A percentile compares a stretch with the other conserved stretches of the same genome.
Evolutionary conservation across 768 basidiomycete genomes (phyloP).

Genomic region (Astraeus odoratus): DNA sequence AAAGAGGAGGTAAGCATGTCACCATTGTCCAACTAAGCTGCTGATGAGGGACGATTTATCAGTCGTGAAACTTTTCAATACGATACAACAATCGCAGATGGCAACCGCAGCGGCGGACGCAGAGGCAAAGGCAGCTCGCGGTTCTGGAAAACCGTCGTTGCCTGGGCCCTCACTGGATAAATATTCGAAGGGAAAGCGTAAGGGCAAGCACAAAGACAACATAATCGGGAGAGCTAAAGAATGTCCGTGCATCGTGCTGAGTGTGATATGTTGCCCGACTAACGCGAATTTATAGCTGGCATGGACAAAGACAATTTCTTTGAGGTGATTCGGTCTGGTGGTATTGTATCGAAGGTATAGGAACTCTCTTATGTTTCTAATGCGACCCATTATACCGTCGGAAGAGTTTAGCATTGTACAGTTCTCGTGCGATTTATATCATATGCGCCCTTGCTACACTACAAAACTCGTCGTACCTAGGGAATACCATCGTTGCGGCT

Average conservation of each 20-base stretch:
- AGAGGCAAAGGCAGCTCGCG: constrained; percentile 53
- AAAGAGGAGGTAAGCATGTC: constrained; percentile 59
- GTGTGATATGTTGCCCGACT: constrained; percentile 2
- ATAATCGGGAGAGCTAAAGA: constrained; percentile 50
- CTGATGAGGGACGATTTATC: neutral
- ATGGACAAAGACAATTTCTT: constrained; percentile 74
- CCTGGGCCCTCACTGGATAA: constrained; percentile 54
- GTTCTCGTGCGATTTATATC: no score
- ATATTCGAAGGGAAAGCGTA: constrained; percentile 40
- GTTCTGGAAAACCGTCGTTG: constrained; percentile 67
- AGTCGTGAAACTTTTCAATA: constrained; percentile 87
- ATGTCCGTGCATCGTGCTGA: constrained; percentile 32
- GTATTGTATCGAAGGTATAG: constrained; percentile 65
- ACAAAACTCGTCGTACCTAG: no score
- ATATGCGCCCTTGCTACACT: no score
- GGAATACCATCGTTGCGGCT: no score
- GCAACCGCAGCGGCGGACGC: constrained; percentile 45
- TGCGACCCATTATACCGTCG: no score
- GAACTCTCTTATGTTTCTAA: neutral
- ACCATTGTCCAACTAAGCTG: neutral
- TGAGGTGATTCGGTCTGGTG: constrained; percentile 76
- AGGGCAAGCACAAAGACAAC: constrained; percentile 49
- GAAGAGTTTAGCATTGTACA: no score
- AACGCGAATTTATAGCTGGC: constrained; percentile 30
- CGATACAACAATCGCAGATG: constrained; percentile 74